Base-by-base conservation (phyloP, 768 basidiomycete species). In the Chalciporus sphaerocephalus region DNA sequence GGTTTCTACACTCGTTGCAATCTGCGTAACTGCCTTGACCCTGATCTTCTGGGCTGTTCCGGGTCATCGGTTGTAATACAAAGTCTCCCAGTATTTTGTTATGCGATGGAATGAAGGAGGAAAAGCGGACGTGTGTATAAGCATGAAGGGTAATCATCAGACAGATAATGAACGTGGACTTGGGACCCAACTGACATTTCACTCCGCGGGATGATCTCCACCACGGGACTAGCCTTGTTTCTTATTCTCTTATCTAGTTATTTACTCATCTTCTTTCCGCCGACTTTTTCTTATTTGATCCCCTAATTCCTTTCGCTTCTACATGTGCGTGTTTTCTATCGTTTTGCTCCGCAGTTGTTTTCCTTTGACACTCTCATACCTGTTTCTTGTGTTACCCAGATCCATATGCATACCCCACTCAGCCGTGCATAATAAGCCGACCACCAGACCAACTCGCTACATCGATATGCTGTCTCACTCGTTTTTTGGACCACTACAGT, bases 31-130 rank as follows among this genome's bases (percentile, higher is more conserved):
- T 15, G 85, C 82, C 9, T 70, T 95, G 61, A 92, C 93, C 5
- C 75, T 98, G 60, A 70, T 98, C 44, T 99, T 98, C 74, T 93
- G 89, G 83, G 90, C 89, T 33, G 92, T 99, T 28, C 95, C 95
- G 7, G 95, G 95, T 0, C 87, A 97, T 66, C 75, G 92, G 50
- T 78, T 97, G 57, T 96, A 51, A 62, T 42, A 16, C 13, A 34
- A 30, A 40, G 17, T 25, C n/a, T 22, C 21, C 9, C 27, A 30
- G 37, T 27, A 32, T 38, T 33, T 32, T 48, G 4, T 44, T 48
- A 48, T 24, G 41, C 49, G 38, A 39, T 38, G 21, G 21, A 36
- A 33, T 21, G 34, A 27, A 27, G 23, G 32, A 23, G 22, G 41
- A 41, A 38, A 53, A 38, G 42, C 17, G 37, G 45, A 44, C 30